These are phyloP conservation scores for Fusarium dimerum DNA, from an alignment of 2,329 filamentous ascomycete genomes.

Conservation along the genomic window DNA sequence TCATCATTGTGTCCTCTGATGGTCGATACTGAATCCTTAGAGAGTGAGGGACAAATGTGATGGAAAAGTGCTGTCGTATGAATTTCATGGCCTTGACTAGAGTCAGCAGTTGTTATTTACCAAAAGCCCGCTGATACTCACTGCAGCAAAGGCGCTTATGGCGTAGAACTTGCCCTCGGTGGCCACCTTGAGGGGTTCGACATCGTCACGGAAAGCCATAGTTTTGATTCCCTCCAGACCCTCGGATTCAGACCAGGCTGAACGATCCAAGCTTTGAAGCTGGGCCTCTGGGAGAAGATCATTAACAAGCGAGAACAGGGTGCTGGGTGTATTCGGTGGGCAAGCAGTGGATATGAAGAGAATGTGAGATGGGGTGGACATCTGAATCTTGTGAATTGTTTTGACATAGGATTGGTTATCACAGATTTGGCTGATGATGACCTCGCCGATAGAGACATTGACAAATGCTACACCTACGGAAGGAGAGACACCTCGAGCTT, in stretches of 20 bases:
- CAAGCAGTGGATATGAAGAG: slow-evolving; percentile 74
- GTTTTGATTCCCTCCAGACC: slow-evolving; percentile 78
- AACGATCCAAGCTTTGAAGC: slow-evolving; percentile 63
- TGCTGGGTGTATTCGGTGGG: slow-evolving; percentile 67
- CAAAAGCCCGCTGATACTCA: slow-evolving; percentile 44
- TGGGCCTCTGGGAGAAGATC: slow-evolving; percentile 46
- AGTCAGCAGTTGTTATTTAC: not conserved
- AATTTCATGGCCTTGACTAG: slow-evolving; percentile 72
- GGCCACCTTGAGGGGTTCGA: slow-evolving; percentile 78
- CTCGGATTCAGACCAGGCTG: slow-evolving; percentile 78
- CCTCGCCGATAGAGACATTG: slow-evolving; percentile 83
- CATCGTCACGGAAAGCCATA: slow-evolving; percentile 77
- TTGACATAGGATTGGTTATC: slow-evolving; percentile 91
- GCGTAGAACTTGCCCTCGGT: slow-evolving; percentile 84
- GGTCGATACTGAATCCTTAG: slow-evolving; percentile 85
- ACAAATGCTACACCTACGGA: slow-evolving; percentile 85
- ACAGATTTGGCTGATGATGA: slow-evolving; percentile 84
- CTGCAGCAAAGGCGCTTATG: slow-evolving; percentile 81
- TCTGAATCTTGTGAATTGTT: slow-evolving; percentile 81
- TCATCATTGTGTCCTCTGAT: slow-evolving; percentile 92
- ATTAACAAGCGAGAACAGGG: slow-evolving; percentile 71
- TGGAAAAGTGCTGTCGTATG: slow-evolving; percentile 68
- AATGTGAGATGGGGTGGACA: slow-evolving; percentile 78
- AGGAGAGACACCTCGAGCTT: slow-evolving; percentile 83
- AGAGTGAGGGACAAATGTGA: slow-evolving; percentile 75